Conservation (phyloP, 371 early-diverging fungal species). For the Sporodiniella umbellata region DNA sequence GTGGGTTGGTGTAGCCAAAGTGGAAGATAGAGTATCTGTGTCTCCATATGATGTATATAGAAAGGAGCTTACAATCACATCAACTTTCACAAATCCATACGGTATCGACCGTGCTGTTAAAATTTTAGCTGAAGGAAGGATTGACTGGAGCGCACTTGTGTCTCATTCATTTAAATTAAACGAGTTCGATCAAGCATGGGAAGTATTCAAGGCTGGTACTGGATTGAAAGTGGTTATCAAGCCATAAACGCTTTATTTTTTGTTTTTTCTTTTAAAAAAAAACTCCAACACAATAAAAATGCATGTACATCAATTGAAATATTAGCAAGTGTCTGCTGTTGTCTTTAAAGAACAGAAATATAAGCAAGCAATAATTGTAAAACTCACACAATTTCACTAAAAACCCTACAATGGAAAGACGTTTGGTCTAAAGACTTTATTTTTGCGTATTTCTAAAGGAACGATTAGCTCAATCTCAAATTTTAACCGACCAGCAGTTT, state of each 20-base stretch:
- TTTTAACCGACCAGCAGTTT: slow-evolving; percentile 1
- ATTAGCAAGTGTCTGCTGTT: too few species aligned
- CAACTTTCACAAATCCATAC: slow-evolving; percentile 56
- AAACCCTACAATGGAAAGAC: too few species aligned
- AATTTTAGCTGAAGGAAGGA: slow-evolving; percentile 39
- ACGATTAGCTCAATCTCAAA: neutral
- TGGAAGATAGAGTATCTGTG: slow-evolving; percentile 40
- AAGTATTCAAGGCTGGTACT: slow-evolving; percentile 39
- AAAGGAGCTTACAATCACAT: slow-evolving; percentile 54
- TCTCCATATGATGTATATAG: slow-evolving; percentile 55
- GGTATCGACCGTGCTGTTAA: slow-evolving; percentile 58
- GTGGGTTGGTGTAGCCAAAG: slow-evolving; percentile 58
- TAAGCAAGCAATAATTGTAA: too few species aligned
- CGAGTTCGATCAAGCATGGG: slow-evolving; percentile 54
- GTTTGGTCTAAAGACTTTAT: too few species aligned
- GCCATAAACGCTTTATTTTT: slow-evolving; percentile 18
- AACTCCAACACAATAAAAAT: too few species aligned
- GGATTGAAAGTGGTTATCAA: slow-evolving; percentile 54
- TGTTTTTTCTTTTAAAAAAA: neutral
- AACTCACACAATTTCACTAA: too few species aligned
- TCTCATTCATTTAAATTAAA: slow-evolving; percentile 46
- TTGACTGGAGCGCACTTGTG: slow-evolving; percentile 44
- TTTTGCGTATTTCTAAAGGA: too few species aligned
- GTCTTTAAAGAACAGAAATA: too few species aligned
- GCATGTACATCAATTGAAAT: too few species aligned